These are phyloP conservation scores for Phytophthora crassamura DNA, from an alignment of 352 stramenopile species.

Conservation along the genomic window DNA sequence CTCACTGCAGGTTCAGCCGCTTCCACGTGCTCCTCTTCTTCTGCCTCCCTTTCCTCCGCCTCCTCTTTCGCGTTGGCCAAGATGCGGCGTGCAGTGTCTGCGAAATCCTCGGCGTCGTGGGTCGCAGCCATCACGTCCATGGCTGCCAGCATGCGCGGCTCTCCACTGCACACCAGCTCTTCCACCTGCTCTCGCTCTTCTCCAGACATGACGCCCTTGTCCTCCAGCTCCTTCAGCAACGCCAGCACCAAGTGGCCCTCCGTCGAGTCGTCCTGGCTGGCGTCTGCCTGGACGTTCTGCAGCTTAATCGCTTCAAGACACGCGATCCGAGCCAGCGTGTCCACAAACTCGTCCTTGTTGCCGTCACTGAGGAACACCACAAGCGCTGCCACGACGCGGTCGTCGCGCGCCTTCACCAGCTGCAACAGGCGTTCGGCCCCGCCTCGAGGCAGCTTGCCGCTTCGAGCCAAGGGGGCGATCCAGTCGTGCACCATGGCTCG, in stretches of 20 bases:
- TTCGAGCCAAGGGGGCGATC: constrained; percentile 54
- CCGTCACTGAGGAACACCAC: constrained; percentile 71
- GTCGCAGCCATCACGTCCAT: constrained; percentile 64
- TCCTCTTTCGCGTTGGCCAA: constrained; percentile 23
- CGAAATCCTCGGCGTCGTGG: constrained; percentile 59
- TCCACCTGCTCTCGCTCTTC: constrained; percentile 39
- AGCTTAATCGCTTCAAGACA: constrained; percentile 39
- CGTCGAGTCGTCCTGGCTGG: constrained; percentile 14
- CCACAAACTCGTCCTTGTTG: constrained; percentile 69
- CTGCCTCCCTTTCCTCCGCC: not conserved
- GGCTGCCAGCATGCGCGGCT: constrained; percentile 55
- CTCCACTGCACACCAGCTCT: constrained; percentile 33
- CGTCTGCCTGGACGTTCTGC: constrained; percentile 15
- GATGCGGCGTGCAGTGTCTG: constrained; percentile 61
- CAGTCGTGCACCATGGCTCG: constrained; percentile 57
- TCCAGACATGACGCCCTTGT: constrained; percentile 30
- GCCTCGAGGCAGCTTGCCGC: constrained; percentile 26
- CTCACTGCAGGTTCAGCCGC: constrained; percentile 33
- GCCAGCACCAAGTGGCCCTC: constrained; percentile 31
- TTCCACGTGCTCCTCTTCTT: constrained; percentile 37
- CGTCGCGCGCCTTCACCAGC: constrained; percentile 57
- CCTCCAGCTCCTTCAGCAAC: constrained; percentile 39
- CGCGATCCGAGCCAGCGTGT: constrained; percentile 62
- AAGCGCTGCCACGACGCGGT: constrained; percentile 72
- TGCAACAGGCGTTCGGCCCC: constrained; percentile 47